Evolutionary conservation across 2,329 filamentous ascomycete genomes (phyloP), one percentile per base, ranked within the genome.

Genomic region (Emydomyces testavorans): DNA sequence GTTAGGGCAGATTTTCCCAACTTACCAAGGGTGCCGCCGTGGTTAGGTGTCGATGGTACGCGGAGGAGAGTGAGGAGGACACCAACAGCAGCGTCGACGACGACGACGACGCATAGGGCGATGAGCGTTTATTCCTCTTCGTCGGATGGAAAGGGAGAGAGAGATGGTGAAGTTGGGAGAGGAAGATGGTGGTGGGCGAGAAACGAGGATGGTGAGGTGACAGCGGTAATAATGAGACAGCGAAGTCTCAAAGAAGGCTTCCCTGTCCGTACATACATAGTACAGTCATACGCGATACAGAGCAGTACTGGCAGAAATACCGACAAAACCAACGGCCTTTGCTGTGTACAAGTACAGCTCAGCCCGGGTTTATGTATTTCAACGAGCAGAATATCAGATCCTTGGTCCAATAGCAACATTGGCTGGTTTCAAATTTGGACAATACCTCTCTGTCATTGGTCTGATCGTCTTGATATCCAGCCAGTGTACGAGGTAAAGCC

Each of bases 21-120:
- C 42, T 36, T 45, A 45, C 42, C 10, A 21, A 26, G 32, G 40
- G 41, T 31, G 23, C 24, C 23, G 21, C 21, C 6, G 11, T 26
- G 23, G n/a, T 43, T 15, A 45, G 36, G 35, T 39, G 34, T 47
- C 44, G 36, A 18, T n/a, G 36, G 16, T 16, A 7, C 38, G 31
- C 34, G 18, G 24, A 40, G 53, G 51, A 60, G 57, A 58, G 58
- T 53, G 54, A 60, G 36, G 24, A 47, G 53, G 52, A 61, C 58
- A 59, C 60, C 55, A 54, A 60, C 56, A 57, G 53, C 59, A 62
- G 53, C 58, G 52, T 56, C 52, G 53, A 57, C 49, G 52, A 45
- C 46, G 51, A 55, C 48, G 48, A 45, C 46, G 51, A 55, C 48
- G 48, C 48, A 52, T 50, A 52, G 13, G 40, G 29, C n/a, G 24